Base-by-base conservation (phyloP, 352 stramenopile species). In the Globisporangium cederbergense region DNA sequence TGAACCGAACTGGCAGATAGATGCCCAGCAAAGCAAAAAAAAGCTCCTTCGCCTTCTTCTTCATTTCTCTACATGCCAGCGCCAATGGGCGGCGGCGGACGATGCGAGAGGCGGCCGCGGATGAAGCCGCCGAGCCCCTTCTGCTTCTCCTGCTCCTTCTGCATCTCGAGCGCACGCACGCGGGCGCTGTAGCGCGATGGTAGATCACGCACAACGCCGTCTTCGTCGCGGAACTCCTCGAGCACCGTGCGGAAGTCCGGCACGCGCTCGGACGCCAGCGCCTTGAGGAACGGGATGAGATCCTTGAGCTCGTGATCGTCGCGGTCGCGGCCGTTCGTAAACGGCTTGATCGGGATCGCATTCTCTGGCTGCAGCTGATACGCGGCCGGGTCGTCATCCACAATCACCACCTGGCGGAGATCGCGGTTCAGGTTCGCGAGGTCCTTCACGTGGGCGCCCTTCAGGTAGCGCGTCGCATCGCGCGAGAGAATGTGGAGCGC, bases 291-390 rank as follows among this genome's bases (percentile, higher is more conserved):
- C 60, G 87, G 87, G 67, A 96, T 92, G 22, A 96, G 62, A 28
- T 96, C 81, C 58, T 79, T 86, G 6, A 96, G 75, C 49, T 88
- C 83, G 22, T 86, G 82, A 69, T 96, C 86, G 20, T 89, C 76
- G 34, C 87, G 85, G 72, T 94, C 83, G 43, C 82, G 80, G 64
- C 83, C 87, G 58, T 94, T 75, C 18, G 81, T 92, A 70, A 91
- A 96, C 22, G 87, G 83, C 57, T 71, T 77, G 54, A 96, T 70
- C 10, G 83, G 83, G 64, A 96, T 92, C 28, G 85, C 87, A 68
- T 94, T 96, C 53, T 91, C 85, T 0, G 84, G 84, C 68, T 96
- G 86, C 42, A 96, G 65, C 56, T 96, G 87, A 68, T 91, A 96
- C 4, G 86, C 82, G 1, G 67, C 71, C 34, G 87, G 82, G 51